Evolutionary conservation across 2,329 filamentous ascomycete species (phyloP).

Genomic region (Exophiala alcalophila): DNA sequence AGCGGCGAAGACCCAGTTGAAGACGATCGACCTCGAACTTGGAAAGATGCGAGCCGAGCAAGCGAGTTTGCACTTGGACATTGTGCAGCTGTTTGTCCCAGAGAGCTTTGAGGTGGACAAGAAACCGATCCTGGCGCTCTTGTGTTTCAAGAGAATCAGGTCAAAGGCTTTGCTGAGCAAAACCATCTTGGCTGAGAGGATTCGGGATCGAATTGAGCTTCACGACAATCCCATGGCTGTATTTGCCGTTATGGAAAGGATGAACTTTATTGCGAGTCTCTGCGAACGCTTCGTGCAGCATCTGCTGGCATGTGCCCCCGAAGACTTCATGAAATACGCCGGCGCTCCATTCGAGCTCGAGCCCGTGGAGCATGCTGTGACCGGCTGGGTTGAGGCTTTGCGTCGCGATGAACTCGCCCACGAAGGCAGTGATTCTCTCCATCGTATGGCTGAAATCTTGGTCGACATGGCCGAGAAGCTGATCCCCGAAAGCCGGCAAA

Average conservation of each 20-base stretch:
- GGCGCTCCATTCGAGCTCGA: conserved; percentile 82
- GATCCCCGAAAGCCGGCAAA: conserved; percentile 64
- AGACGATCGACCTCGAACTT: conserved; percentile 89
- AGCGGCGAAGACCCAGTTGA: conserved; percentile 85
- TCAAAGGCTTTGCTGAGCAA: conserved; percentile 84
- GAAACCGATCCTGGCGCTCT: conserved; percentile 81
- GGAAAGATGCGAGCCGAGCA: conserved; percentile 84
- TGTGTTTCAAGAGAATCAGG: conserved; percentile 80
- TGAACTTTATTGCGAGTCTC: conserved; percentile 78
- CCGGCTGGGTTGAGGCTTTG: conserved; percentile 80
- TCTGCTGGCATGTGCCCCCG: conserved; percentile 72
- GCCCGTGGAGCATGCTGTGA: conserved; percentile 84
- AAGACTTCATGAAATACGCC: conserved; percentile 75
- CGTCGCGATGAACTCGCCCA: conserved; percentile 83
- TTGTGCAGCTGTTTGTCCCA: conserved; percentile 84
- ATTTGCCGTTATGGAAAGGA: conserved; percentile 78
- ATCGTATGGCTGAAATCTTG: conserved; percentile 80
- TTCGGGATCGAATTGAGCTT: conserved; percentile 65
- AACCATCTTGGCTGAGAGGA: conserved; percentile 73
- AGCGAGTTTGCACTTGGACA: conserved; percentile 80
- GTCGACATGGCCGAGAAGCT: conserved; percentile 81
- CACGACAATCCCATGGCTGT: conserved; percentile 75
- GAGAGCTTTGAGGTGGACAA: conserved; percentile 76
- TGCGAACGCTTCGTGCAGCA: conserved; percentile 58
- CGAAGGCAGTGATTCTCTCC: conserved; percentile 73